Conservation (phyloP, 169 alveolate genomes). For the Plasmodium sp. region DNA sequence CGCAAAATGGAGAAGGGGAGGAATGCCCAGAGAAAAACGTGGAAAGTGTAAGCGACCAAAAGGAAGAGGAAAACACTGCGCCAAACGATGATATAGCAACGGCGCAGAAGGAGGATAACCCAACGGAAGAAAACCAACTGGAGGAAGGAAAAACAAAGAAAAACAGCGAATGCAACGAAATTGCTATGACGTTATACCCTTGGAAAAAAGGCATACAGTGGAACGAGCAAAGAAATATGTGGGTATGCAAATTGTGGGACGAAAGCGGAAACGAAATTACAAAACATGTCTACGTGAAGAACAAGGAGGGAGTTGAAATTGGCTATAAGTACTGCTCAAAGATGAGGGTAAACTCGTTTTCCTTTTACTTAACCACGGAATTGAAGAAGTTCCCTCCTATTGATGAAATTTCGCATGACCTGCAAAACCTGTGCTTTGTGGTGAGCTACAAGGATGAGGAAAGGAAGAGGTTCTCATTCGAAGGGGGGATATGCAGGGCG, state of each 20-base stretch:
- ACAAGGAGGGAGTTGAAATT: conserved; percentile 68
- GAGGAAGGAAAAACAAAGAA: neutral
- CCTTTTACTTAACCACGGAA: conserved; percentile 25
- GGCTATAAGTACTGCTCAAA: conserved; percentile 61
- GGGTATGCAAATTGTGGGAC: conserved; percentile 68
- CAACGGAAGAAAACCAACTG: neutral
- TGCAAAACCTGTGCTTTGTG: conserved; percentile 19
- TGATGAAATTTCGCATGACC: conserved; percentile 37
- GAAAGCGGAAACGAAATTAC: conserved; percentile 58
- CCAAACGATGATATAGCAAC: neutral
- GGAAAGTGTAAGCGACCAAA: neutral
- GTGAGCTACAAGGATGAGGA: conserved; percentile 37
- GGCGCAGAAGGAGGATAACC: neutral
- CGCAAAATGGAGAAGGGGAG: neutral
- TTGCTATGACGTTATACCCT: conserved; percentile 37
- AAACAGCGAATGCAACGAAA: conserved; percentile 14
- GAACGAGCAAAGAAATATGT: conserved; percentile 47
- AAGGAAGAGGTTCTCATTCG: conserved; percentile 13
- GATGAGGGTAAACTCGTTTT: conserved; percentile 11
- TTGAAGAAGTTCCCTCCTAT: conserved; percentile 53
- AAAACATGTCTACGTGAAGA: conserved; percentile 52
- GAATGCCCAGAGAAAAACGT: neutral
- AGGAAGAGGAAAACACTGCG: neutral
- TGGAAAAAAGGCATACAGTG: conserved; percentile 75
- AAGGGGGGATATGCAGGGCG: conserved; percentile 49